These are phyloP conservation scores for Yamadazyma insecticola DNA, from an alignment of 805 yeast species.

Conservation along the genomic window DNA sequence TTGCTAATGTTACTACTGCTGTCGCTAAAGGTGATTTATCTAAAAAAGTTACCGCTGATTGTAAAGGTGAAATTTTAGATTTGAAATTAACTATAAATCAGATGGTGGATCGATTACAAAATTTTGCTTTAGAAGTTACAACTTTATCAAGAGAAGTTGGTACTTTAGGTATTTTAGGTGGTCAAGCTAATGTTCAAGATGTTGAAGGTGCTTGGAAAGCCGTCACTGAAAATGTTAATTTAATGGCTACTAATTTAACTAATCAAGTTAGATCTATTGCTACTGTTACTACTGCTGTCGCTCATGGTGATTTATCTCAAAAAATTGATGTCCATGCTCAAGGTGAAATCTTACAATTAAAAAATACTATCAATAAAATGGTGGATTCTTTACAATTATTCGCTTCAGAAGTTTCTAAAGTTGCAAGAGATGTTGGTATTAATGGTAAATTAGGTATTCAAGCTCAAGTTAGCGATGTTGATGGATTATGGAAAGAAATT, in stretches of 20 bases:
- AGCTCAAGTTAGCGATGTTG: slow-evolving; percentile 87
- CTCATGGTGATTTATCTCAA: slow-evolving; percentile 81
- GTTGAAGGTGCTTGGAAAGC: slow-evolving; percentile 51
- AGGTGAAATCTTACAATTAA: slow-evolving; percentile 83
- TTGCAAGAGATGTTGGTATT: slow-evolving; percentile 89
- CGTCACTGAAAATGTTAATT: slow-evolving; percentile 42
- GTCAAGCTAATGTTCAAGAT: slow-evolving; percentile 49
- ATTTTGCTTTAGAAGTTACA: slow-evolving; percentile 43
- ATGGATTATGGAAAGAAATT: slow-evolving; percentile 88
- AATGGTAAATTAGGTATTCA: slow-evolving; percentile 91
- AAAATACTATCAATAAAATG: slow-evolving; percentile 86
- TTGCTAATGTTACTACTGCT: slow-evolving; percentile 84
- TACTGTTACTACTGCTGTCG: slow-evolving; percentile 87
- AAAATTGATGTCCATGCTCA: slow-evolving; percentile 87
- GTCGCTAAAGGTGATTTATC: slow-evolving; percentile 81
- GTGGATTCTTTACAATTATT: slow-evolving; percentile 86
- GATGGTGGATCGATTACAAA: slow-evolving; percentile 49
- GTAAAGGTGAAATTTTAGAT: slow-evolving; percentile 57
- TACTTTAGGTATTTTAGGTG: slow-evolving; percentile 44
- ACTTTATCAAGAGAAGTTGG: slow-evolving; percentile 46
- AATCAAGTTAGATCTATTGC: slow-evolving; percentile 88
- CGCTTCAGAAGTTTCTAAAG: slow-evolving; percentile 84
- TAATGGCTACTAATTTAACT: slow-evolving; percentile 46
- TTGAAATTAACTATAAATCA: slow-evolving; percentile 46
- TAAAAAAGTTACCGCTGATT: slow-evolving; percentile 80